These are phyloP conservation scores for Anthracocystis setariae DNA, from an alignment of 1,284 basidiomycete species.

Conservation along the genomic window DNA sequence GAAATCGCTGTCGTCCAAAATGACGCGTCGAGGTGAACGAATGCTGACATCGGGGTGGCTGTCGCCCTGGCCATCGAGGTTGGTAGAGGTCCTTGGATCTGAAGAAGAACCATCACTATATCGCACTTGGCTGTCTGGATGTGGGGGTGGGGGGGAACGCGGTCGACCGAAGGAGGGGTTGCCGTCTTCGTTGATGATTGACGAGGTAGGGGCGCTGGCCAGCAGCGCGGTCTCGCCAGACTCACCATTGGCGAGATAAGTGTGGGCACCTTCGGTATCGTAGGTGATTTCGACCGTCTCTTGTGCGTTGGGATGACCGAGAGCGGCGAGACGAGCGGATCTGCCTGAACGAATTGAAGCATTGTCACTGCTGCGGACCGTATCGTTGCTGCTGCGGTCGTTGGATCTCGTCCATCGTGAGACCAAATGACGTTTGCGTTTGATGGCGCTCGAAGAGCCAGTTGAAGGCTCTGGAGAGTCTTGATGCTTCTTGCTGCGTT, in stretches of 20 bases:
- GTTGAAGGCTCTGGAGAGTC: constrained; percentile 39
- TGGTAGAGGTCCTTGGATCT: not conserved
- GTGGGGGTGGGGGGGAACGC: constrained; percentile 42
- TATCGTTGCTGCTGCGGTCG: constrained; percentile 32
- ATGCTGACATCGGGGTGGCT: constrained; percentile 7
- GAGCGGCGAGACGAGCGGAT: constrained; percentile 15
- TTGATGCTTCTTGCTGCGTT: constrained; percentile 25
- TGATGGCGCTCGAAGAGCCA: constrained; percentile 41
- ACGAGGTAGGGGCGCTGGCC: constrained; percentile 4
- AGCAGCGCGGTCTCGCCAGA: constrained; percentile 1
- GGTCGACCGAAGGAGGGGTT: constrained; percentile 4
- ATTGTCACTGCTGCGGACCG: constrained; percentile 24
- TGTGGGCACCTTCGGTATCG: constrained; percentile 13
- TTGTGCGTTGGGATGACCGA: constrained; percentile 21
- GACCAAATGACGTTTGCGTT: constrained; percentile 31
- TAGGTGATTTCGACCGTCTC: constrained; percentile 42
- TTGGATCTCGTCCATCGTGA: constrained; percentile 38
- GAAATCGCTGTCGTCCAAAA: constrained; percentile 48
- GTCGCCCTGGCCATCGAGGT: constrained; percentile 2
- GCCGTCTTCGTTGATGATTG: constrained; percentile 1
- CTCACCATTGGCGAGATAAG: not conserved
- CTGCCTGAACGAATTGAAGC: constrained; percentile 26
- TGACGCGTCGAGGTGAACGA: constrained; percentile 10
- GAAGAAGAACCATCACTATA: not conserved
- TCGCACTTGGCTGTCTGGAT: constrained; percentile 26